Base-by-base conservation (phyloP, 345 rosid species). In the Cardamine resedifolia region DNA sequence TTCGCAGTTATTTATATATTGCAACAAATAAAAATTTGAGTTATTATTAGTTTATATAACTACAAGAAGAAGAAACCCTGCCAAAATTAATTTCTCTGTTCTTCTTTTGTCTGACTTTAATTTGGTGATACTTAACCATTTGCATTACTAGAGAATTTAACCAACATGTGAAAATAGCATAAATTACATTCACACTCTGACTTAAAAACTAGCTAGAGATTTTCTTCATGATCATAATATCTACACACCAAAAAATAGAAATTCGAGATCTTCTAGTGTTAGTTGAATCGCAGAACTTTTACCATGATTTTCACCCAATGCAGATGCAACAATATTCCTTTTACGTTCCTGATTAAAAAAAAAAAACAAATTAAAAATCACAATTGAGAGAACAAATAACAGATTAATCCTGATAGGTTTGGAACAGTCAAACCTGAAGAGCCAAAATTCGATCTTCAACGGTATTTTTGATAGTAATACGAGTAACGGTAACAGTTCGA, bases 261-360 rank as follows among this genome's bases (percentile, higher is more conserved):
- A 90, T 52, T 73, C 83, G 47, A 92, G 96, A 81, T 92, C 96
- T 39, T 88, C 91, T 52, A 83, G 83, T 0, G 96, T 92, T 63
- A 88, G 80, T 68, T 85, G 82, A 66, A 83, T 64, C 5, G 85
- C 86, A n/a, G 90, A 62, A 36, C 80, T 74, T 70, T 90, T 90
- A 6, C 87, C 84, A 49, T 80, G 83, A 67, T 88, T 92, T 78
- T 92, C 96, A 26, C 96, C 96, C 68, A 88, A 90, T 11, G 96
- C 96, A 75, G 96, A 88, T 27, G 96, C 95, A 55, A 90, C 96
- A 87, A 92, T 88, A 77, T 81, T 85, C 67, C 96, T 82, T 82
- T 92, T 90, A 27, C 84, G 86, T 16, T 88, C 98, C 98, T 92
- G 83, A 55, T 73, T 45, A 49, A 9, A 36, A 58, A 77, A 49